Percentiles rank a stretch among this genome's conserved stretches.
Evolutionary conservation across 768 basidiomycete genomes (phyloP).

Genomic region (Cubamyces sp.): DNA sequence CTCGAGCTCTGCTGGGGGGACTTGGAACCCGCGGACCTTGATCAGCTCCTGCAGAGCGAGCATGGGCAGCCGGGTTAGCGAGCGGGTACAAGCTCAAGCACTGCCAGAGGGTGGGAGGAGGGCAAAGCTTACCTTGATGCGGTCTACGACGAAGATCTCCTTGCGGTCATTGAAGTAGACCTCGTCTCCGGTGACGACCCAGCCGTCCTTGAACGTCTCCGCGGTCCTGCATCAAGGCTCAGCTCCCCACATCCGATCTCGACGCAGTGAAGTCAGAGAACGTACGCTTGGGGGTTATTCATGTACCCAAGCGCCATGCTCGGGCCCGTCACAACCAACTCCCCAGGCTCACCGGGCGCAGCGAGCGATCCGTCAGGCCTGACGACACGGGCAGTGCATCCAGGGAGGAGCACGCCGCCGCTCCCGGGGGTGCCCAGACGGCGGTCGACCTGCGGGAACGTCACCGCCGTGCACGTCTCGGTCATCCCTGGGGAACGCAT

Average conservation of each 20-base stretch:
- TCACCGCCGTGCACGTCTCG: slow-evolving; percentile 45
- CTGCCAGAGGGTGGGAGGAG: neutral
- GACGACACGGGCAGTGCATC: slow-evolving; percentile 48
- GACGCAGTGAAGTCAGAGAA: neutral
- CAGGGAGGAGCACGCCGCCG: slow-evolving; percentile 50
- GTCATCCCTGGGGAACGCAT: slow-evolving; percentile 36
- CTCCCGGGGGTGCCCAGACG: slow-evolving; percentile 32
- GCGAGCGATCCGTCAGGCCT: slow-evolving; percentile 51
- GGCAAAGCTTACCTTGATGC: slow-evolving; percentile 63
- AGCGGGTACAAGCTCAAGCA: neutral
- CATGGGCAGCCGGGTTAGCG: neutral
- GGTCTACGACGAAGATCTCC: slow-evolving; percentile 72
- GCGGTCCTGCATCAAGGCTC: slow-evolving; percentile 47
- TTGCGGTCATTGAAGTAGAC: slow-evolving; percentile 63
- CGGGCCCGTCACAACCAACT: slow-evolving; percentile 52
- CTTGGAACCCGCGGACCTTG: slow-evolving; percentile 59
- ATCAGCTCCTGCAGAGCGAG: slow-evolving; percentile 60
- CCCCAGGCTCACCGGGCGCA: slow-evolving; percentile 49
- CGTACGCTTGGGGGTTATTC: slow-evolving; percentile 30
- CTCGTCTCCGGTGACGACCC: slow-evolving; percentile 75
- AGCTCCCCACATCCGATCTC: too few relatives aligned
- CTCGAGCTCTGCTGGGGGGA: slow-evolving; percentile 42
- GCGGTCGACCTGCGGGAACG: slow-evolving; percentile 33
- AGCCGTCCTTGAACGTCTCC: slow-evolving; percentile 64
- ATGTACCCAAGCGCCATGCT: slow-evolving; percentile 43